These are phyloP conservation scores for Carnegiea gigantea DNA, from an alignment of 179 eudicot species.

Conservation along the genomic window DNA sequence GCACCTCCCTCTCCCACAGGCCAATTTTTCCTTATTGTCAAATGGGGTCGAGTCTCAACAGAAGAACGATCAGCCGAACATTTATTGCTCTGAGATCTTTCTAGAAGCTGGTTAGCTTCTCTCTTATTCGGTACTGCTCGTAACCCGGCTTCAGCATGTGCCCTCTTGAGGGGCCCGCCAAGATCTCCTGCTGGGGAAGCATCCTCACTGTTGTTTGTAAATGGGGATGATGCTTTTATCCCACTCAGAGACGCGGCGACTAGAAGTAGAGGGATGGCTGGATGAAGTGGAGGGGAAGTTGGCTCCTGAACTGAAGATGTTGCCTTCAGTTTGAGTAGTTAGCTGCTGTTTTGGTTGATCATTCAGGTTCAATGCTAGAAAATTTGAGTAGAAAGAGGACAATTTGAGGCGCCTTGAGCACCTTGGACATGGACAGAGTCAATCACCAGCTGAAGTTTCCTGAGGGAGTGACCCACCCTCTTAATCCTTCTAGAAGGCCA, in stretches of 20 bases:
- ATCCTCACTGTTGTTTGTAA: slow-evolving; percentile 31
- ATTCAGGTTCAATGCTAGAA: slow-evolving; percentile 56
- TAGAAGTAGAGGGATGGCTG: slow-evolving; percentile 64
- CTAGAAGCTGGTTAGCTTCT: slow-evolving; percentile 26
- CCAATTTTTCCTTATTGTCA: slow-evolving; percentile 32
- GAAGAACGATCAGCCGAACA: slow-evolving; percentile 19
- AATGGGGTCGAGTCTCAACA: slow-evolving; percentile 29
- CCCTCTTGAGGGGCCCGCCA: not conserved
- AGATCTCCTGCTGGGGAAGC: slow-evolving; percentile 32
- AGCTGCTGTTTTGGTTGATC: slow-evolving; percentile 37
- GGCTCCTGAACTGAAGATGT: slow-evolving; percentile 42
- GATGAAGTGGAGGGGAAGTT: slow-evolving; percentile 53
- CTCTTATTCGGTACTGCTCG: slow-evolving; percentile 19
- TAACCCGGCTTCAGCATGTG: too few relatives aligned
- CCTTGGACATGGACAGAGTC: slow-evolving; percentile 90
- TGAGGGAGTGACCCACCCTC: slow-evolving; percentile 85
- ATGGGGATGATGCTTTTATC: slow-evolving; percentile 33
- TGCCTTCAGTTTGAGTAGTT: slow-evolving; percentile 38
- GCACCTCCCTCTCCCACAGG: slow-evolving; percentile 27
- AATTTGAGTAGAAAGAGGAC: slow-evolving; percentile 66
- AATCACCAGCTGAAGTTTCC: slow-evolving; percentile 75
- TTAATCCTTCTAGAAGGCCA: slow-evolving; percentile 97
- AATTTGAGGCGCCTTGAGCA: slow-evolving; percentile 74
- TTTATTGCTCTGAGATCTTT: slow-evolving; percentile 42
- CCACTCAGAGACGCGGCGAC: slow-evolving; percentile 43